These are phyloP conservation scores for Talaromyces sp. DNA, from an alignment of 2,329 filamentous ascomycete species.

Conservation along the genomic window DNA sequence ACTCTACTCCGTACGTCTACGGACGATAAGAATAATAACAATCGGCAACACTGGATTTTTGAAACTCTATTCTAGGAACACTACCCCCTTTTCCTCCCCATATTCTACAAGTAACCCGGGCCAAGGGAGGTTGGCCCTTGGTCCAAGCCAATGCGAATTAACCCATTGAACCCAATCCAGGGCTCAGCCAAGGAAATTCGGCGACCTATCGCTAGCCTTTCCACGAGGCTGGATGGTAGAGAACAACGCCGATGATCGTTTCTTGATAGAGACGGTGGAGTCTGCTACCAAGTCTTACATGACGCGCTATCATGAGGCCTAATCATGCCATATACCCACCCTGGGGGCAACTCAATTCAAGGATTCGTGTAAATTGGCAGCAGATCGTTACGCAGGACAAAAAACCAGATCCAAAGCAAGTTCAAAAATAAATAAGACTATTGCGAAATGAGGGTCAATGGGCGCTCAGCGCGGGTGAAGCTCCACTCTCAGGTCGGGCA, in stretches of 20 bases:
- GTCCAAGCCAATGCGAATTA: neutral
- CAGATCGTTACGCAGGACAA: neutral
- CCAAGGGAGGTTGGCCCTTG: neutral
- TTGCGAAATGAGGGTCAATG: neutral
- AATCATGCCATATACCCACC: neutral
- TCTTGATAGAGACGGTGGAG: neutral
- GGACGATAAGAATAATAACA: neutral
- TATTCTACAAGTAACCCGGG: neutral
- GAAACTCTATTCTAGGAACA: neutral
- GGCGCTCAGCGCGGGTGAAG: conserved; percentile 8
- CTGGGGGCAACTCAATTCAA: neutral
- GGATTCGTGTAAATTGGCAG: neutral
- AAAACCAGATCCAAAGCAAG: neutral
- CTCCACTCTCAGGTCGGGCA: conserved; percentile 18
- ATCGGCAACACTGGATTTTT: neutral
- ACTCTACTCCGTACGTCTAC: too few relatives aligned
- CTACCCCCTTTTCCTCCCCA: too few relatives aligned
- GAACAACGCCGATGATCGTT: neutral
- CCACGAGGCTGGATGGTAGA: neutral
- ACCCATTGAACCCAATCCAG: neutral
- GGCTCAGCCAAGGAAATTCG: neutral
- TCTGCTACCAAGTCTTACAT: neutral
- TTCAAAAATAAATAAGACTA: neutral
- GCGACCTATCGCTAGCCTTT: neutral
- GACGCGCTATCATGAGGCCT: neutral